Evolutionary conservation across 2,329 filamentous ascomycete genomes (phyloP), one percentile per base, ranked within the genome.

Genomic region (Trichoderma sp.): DNA sequence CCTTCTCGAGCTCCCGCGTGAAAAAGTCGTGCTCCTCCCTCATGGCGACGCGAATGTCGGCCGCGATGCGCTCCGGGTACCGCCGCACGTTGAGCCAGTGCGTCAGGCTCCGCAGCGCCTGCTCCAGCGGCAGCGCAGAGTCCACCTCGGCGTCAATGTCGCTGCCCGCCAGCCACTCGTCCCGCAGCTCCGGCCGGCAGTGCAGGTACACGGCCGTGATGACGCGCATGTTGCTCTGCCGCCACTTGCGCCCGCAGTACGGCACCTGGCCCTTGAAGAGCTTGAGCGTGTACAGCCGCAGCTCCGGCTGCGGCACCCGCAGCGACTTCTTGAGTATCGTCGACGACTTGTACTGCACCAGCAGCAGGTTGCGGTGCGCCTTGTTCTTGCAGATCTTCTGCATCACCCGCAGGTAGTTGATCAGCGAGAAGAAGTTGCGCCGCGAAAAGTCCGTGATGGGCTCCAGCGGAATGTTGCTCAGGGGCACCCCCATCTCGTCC

Each of bases 181-280:
- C 95, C 34, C 94, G 85, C 52, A 99, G 83, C 76, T 98, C 94
- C 0, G 94, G 94, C 7, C 93, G 85, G 74, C 94, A 97, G 78
- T 97, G 92, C 56, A 99, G 82, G 77, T 97, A 99, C 1, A 99
- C 92, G 3, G 93, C 93, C 0, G 95, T 99, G 74, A 99, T 99
- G 73, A 98, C 93, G 63, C 94, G 91, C 95, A 99, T 99, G 77
- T 99, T 98, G 71, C 88, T 89, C 79, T 98, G 95, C 15, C 95
- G 89, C 95, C 95, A 99, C 80, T 99, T 99, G 50, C 95, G 89
- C 24, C 95, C 94, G 77, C 94, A 98, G 81, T 97, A 99, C 1
- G 95, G 95, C 5, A 99, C 95, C 77, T 99, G 95, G 67, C 93
- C 95, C 78, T 99, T 99, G 88, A 98, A 98, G 0, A 99, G 85